phyloP scores from a whole-genome alignment of 164 flowering plant species.

The Pachysandra terminalis region DNA sequence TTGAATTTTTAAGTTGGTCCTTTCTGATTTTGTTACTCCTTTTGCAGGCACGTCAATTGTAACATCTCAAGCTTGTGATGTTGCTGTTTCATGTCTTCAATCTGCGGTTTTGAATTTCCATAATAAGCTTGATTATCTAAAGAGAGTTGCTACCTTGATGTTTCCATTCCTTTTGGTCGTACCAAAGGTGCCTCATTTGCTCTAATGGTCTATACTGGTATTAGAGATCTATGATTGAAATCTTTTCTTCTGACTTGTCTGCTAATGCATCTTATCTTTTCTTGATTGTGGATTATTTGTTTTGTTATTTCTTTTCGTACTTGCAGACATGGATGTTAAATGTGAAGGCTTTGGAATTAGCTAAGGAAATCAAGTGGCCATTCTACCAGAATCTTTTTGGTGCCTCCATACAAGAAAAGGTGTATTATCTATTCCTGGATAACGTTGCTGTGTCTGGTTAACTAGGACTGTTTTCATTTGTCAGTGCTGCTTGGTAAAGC shows the following conservation, averaged over 20 bases:
- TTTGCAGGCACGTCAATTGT: conserved; percentile 40
- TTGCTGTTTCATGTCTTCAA: conserved; percentile 51
- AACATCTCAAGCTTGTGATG: conserved; percentile 40
- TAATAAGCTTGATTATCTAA: conserved; percentile 26
- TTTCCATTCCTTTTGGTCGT: conserved; percentile 68
- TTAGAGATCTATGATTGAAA: no score
- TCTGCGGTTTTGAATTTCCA: conserved; percentile 28
- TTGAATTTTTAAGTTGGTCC: background rate
- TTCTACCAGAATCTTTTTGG: conserved; percentile 39
- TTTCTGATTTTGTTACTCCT: conserved; percentile 6
- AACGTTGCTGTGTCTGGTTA: no score
- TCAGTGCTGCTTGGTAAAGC: no score
- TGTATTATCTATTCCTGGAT: conserved; percentile 17
- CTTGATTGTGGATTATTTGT: background rate
- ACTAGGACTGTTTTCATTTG: no score
- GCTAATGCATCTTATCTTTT: background rate
- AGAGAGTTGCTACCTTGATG: conserved; percentile 47
- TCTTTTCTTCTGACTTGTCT: no score
- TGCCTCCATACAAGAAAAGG: conserved; percentile 34
- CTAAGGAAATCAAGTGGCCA: conserved; percentile 56
- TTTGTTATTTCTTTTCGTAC: background rate
- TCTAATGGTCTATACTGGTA: background rate
- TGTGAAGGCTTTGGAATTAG: conserved; percentile 57
- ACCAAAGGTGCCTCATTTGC: conserved; percentile 51
- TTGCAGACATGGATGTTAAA: conserved; percentile 61